Percentiles rank a stretch among this genome's conserved stretches.
Conservation (phyloP, 2,329 filamentous ascomycete genomes). For the Paraconiothyrium brasiliense region DNA sequence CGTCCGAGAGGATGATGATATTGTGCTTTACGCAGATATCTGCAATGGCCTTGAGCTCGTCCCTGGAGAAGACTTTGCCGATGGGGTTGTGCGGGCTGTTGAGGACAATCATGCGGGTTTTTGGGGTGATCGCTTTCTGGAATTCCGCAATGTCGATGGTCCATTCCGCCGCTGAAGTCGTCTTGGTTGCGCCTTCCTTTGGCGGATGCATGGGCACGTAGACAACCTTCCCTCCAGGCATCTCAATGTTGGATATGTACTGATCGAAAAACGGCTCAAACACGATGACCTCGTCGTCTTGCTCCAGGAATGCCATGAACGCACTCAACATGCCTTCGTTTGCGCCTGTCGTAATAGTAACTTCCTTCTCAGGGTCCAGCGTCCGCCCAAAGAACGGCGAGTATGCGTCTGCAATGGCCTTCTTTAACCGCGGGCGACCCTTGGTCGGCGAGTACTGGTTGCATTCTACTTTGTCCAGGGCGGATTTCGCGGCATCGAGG, state of each 20-base stretch:
- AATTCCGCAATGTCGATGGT: conserved; percentile 84
- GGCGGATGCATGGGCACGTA: conserved; percentile 97
- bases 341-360: conserved; percentile 91
- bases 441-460: conserved; percentile 99
- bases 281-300: conserved; percentile 94
- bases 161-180: conserved; percentile 89
- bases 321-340: conserved; percentile 95
- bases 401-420: conserved; percentile 93
- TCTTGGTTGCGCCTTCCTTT: conserved; percentile 77
- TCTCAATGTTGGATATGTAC: conserved; percentile 98
- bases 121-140: conserved; percentile 80
- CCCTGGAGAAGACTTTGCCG: conserved; percentile 89
- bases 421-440: conserved; percentile 88
- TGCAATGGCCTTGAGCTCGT: conserved; percentile 85
- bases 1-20: conserved; percentile 81
- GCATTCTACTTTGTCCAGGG: conserved; percentile 90
- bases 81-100: conserved; percentile 94
- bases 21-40: conserved; percentile 91
- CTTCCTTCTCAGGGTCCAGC: conserved; percentile 88
- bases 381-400: conserved; percentile 84
- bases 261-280: conserved; percentile 99
- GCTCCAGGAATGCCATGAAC: conserved; percentile 97
- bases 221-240: conserved; percentile 93
- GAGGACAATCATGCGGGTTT: conserved; percentile 95
- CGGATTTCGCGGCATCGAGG: conserved; percentile 87